Evolutionary conservation across 768 basidiomycete species (phyloP).

Genomic region (Hericium rajendrae): DNA sequence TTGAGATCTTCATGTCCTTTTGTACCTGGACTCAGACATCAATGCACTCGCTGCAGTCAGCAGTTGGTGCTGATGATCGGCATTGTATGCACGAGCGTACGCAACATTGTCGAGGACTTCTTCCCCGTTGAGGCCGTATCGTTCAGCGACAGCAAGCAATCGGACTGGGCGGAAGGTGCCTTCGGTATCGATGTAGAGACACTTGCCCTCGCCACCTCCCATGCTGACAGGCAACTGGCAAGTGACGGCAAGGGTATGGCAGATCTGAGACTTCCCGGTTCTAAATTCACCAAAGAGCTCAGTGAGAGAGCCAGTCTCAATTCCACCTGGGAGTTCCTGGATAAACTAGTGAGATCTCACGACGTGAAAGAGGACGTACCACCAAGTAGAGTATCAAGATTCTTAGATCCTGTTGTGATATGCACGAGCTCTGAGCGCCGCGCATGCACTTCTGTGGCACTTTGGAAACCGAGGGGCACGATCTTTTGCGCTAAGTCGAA

Average conservation of each 20-base stretch:
- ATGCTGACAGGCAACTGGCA: slow-evolving; percentile 95
- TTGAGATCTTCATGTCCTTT: slow-evolving; percentile 16
- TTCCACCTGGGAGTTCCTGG: slow-evolving; percentile 52
- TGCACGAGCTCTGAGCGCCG: slow-evolving; percentile 90
- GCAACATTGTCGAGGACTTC: slow-evolving; percentile 98
- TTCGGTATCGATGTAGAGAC: slow-evolving; percentile 97
- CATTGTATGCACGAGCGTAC: slow-evolving; percentile 97
- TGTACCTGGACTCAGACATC: slow-evolving; percentile 95
- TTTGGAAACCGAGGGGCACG: slow-evolving; percentile 94
- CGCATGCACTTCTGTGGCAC: slow-evolving; percentile 95
- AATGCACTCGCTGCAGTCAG: slow-evolving; percentile 91
- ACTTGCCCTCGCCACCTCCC: slow-evolving; percentile 99
- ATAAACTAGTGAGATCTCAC: neutral
- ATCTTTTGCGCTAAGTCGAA: slow-evolving; percentile 73
- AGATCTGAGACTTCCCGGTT: slow-evolving; percentile 96
- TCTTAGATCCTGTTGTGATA: slow-evolving; percentile 94
- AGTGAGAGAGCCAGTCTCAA: slow-evolving; percentile 97
- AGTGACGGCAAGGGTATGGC: slow-evolving; percentile 95
- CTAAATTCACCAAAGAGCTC: slow-evolving; percentile 98
- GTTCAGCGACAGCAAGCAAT: slow-evolving; percentile 87
- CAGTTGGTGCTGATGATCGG: slow-evolving; percentile 89
- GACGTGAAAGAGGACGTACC: slow-evolving; percentile 37
- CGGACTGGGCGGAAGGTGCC: slow-evolving; percentile 98
- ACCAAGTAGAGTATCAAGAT: slow-evolving; percentile 90
- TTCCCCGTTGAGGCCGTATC: slow-evolving; percentile 95